phyloP scores from a whole-genome alignment of 495 filamentous ascomycete species.

The Amniculicola lignicola region DNA sequence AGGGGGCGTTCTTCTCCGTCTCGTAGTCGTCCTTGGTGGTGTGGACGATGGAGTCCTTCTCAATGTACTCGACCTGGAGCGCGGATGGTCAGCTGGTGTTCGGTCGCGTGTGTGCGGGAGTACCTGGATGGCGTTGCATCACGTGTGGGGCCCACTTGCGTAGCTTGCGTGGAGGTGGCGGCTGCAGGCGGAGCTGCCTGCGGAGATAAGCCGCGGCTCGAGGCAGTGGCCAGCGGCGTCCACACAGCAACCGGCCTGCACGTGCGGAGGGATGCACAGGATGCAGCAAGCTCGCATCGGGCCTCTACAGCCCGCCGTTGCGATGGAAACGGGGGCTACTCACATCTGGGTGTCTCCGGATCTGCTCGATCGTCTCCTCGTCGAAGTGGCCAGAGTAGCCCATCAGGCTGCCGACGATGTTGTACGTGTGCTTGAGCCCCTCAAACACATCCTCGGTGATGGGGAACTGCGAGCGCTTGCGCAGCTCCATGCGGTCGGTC shows the following conservation, averaged over 20 bases:
- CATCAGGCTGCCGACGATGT: constrained; percentile 75
- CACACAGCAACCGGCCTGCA: background rate
- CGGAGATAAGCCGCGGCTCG: constrained; percentile 27
- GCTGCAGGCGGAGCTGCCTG: constrained; percentile 20
- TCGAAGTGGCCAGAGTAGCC: constrained; percentile 97
- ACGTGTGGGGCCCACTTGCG: constrained; percentile 18
- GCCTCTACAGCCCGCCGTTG: background rate
- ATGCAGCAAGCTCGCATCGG: constrained; percentile 1
- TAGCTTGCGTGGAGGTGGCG: constrained; percentile 14
- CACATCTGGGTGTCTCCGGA: constrained; percentile 95
- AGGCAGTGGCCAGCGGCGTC: background rate
- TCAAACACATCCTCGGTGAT: constrained; percentile 67
- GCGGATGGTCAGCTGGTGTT: constrained; percentile 22
- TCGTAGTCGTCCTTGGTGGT: constrained; percentile 56
- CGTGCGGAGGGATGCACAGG: background rate
- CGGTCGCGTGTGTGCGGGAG: background rate
- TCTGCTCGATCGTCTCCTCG: constrained; percentile 84
- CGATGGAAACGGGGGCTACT: constrained; percentile 47
- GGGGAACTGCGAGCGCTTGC: constrained; percentile 81
- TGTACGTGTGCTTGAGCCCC: constrained; percentile 92
- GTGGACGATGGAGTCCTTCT: constrained; percentile 88
- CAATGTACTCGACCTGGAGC: constrained; percentile 89
- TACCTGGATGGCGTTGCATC: constrained; percentile 21
- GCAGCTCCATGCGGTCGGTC: constrained; percentile 66
- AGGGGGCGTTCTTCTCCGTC: constrained; percentile 87